Conservation (phyloP, 1,284 basidiomycete species). For the Malassezia restricta region DNA sequence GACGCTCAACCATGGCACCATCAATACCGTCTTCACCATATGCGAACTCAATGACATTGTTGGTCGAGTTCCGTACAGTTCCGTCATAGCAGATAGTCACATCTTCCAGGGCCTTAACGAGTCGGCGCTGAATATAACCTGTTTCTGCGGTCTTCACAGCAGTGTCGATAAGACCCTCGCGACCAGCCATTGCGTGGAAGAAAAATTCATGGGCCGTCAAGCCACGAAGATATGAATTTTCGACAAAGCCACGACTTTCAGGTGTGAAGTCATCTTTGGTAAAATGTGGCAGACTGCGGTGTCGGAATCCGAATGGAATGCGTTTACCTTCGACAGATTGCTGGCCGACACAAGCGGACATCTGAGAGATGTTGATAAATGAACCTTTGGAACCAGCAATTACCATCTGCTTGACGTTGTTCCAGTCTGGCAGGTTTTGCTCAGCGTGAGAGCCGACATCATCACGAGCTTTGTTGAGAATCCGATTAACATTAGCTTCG, state of each 20-base stretch:
- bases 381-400: conserved; percentile 90
- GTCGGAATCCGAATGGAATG: conserved; percentile 95
- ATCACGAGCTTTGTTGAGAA: conserved; percentile 92
- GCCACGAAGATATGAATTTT: conserved; percentile 97
- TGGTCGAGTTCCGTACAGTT: conserved; percentile 79
- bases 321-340: conserved; percentile 96
- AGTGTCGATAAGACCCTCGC: conserved; percentile 97
- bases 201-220: conserved; percentile 97
- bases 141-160: conserved; percentile 99
- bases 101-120: conserved; percentile 96
- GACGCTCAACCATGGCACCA: conserved; percentile 90
- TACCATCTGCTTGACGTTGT: conserved; percentile 99
- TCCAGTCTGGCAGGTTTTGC: conserved; percentile 90
- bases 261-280: conserved; percentile 98
- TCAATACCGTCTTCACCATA: conserved; percentile 99
- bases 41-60: conserved; percentile 72
- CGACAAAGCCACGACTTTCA: conserved; percentile 95
- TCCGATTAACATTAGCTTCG: conserved; percentile 77
- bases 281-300: conserved; percentile 91
- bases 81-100: conserved; percentile 96
- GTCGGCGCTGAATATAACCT: conserved; percentile 92
- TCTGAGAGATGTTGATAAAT: conserved; percentile 96
- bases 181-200: conserved; percentile 99
- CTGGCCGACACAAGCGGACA: conserved; percentile 98
- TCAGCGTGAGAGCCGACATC: conserved; percentile 88